A percentile compares a stretch with the other conserved stretches of the same genome.
Conservation (phyloP, 164 flowering plant genomes). For the Annona cherimola region DNA sequence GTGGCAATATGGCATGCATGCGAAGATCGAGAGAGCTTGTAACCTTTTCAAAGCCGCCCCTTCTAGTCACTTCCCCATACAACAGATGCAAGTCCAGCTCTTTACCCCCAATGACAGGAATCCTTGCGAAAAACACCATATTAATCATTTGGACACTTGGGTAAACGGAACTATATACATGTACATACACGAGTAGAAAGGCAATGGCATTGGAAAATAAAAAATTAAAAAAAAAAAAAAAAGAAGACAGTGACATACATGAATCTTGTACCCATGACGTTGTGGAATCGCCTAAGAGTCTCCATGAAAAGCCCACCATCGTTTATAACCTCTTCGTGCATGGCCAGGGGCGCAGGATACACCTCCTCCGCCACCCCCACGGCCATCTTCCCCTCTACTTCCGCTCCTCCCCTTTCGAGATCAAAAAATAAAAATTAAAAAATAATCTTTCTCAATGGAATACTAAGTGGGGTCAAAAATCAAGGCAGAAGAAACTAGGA, state of each 20-base stretch:
- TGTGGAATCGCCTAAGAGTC: constrained; percentile 55
- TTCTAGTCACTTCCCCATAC: constrained; percentile 71
- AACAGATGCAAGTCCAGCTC: constrained; percentile 77
- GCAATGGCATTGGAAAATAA: neutral
- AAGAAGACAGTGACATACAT: constrained; percentile 28
- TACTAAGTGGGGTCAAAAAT: neutral
- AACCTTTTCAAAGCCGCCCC: constrained; percentile 87
- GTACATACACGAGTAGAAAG: neutral
- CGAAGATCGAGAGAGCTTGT: neutral
- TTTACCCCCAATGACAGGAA: constrained; percentile 86
- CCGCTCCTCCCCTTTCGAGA: neutral
- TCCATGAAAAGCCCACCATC: constrained; percentile 46
- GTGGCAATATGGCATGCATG: neutral
- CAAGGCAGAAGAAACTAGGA: neutral
- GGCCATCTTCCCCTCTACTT: constrained; percentile 10
- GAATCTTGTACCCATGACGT: constrained; percentile 46
- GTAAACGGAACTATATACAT: neutral
- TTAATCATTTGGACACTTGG: neutral
- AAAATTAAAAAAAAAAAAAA: constrained; percentile 1
- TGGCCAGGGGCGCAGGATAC: constrained; percentile 46
- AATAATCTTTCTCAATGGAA: neutral
- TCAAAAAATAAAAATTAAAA: neutral
- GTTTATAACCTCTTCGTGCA: constrained; percentile 51
- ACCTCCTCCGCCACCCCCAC: constrained; percentile 21
- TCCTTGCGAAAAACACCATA: constrained; percentile 30